These are phyloP conservation scores for Ananas comosus DNA, from an alignment of 176 grass and related monocot species.

Conservation along the genomic window DNA sequence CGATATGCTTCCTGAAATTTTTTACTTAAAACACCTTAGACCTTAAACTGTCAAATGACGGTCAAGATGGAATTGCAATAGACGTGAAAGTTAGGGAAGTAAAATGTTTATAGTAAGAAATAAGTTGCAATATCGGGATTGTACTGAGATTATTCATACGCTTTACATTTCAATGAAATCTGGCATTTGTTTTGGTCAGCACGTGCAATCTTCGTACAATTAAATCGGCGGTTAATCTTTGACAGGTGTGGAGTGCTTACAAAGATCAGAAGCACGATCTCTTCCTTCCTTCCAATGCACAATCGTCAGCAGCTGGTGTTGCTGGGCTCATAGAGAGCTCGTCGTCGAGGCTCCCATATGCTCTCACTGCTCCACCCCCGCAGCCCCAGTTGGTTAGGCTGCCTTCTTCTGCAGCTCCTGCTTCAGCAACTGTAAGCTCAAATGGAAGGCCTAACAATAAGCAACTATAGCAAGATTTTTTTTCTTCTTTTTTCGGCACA, in stretches of 20 bases:
- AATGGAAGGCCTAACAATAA: constrained; percentile 42
- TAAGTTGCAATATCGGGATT: too few species aligned
- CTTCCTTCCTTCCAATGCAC: constrained; percentile 93
- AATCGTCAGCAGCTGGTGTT: constrained; percentile 83
- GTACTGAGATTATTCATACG: too few species aligned
- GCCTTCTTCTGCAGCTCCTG: constrained; percentile 35
- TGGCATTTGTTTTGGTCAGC: not conserved
- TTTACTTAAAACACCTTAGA: too few species aligned
- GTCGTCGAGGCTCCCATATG: constrained; percentile 72
- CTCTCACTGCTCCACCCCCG: constrained; percentile 64
- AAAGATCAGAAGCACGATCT: constrained; percentile 98
- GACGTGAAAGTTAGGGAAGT: too few species aligned
- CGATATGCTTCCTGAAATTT: too few species aligned
- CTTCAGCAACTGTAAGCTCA: constrained; percentile 35
- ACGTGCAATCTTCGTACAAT: not conserved
- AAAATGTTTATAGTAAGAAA: too few species aligned
- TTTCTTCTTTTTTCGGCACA: constrained; percentile 6
- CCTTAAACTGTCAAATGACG: too few species aligned
- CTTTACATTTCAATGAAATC: too few species aligned
- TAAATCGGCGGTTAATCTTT: not conserved
- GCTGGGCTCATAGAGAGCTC: constrained; percentile 92
- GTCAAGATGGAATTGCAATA: too few species aligned
- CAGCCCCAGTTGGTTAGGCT: constrained; percentile 53
- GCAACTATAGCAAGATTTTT: not conserved
- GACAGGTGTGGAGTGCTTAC: constrained; percentile 90